Conservation (phyloP, 768 basidiomycete genomes). For the Trametes maxima region DNA sequence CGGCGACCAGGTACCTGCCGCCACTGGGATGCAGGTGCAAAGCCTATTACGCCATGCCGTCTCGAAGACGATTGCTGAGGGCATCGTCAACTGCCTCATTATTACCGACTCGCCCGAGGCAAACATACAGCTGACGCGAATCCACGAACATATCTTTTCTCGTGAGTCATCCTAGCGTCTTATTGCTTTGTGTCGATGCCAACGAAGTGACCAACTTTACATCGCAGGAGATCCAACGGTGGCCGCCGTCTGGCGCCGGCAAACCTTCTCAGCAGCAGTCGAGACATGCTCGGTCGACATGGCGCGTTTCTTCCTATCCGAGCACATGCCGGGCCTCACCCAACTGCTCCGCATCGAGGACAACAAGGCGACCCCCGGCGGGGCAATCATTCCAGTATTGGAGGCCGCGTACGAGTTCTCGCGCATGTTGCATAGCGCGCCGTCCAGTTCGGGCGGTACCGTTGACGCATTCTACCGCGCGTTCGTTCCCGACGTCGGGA, state of each 20-base stretch:
- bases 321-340: conserved; percentile 70
- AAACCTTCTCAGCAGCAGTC: conserved; percentile 87
- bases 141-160: conserved; percentile 86
- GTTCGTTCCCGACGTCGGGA: conserved; percentile 83
- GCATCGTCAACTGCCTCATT: conserved; percentile 82
- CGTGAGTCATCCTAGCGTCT: conserved; percentile 50
- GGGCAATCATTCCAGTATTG: conserved; percentile 57
- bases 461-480: conserved; percentile 81
- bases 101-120: conserved; percentile 86
- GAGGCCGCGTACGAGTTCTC: conserved; percentile 79
- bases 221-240: conserved; percentile 78
- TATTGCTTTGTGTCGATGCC: too few species aligned
- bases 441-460: conserved; percentile 48
- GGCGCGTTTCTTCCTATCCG: conserved; percentile 63
- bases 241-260: conserved; percentile 88
- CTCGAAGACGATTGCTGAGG: conserved; percentile 74
- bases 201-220: not conserved
- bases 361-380: conserved; percentile 10
- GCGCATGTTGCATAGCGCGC: conserved; percentile 82
- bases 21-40: conserved; percentile 71
- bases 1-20: conserved; percentile 30
- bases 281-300: conserved; percentile 75
- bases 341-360: conserved; percentile 45
- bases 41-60: conserved; percentile 81
- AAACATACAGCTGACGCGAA: conserved; percentile 80